These are phyloP conservation scores for Hypoxylon intermedium DNA, from an alignment of 495 filamentous ascomycete genomes.

Conservation along the genomic window DNA sequence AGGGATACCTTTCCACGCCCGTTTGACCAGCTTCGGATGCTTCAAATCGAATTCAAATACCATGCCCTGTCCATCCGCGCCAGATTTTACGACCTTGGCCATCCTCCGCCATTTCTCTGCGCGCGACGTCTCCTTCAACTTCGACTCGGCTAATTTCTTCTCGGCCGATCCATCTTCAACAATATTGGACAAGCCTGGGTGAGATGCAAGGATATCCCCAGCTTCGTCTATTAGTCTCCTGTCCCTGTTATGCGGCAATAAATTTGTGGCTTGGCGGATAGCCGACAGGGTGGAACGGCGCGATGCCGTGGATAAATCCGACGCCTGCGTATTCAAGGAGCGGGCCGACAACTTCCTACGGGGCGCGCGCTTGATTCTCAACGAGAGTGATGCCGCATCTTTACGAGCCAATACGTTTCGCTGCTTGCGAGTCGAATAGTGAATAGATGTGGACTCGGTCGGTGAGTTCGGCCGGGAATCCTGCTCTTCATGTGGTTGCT, in stretches of 20 bases:
- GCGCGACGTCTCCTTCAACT: constrained; percentile 80
- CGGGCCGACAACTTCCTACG: constrained; percentile 59
- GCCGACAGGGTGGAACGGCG: constrained; percentile 62
- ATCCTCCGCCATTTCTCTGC: constrained; percentile 98
- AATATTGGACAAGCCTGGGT: constrained; percentile 68
- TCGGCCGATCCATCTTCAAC: constrained; percentile 66
- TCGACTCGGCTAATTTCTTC: constrained; percentile 64
- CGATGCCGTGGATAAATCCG: constrained; percentile 59
- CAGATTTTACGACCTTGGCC: constrained; percentile 71
- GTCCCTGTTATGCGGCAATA: constrained; percentile 76
- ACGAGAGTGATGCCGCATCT: constrained; percentile 46
- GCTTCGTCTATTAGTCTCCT: constrained; percentile 82
- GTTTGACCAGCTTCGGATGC: constrained; percentile 84
- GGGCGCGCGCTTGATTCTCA: constrained; percentile 47
- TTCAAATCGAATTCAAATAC: constrained; percentile 86
- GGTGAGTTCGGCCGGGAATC: constrained; percentile 48
- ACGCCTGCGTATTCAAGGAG: constrained; percentile 59
- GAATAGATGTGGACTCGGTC: constrained; percentile 41
- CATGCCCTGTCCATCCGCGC: constrained; percentile 75
- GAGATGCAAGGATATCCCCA: constrained; percentile 85
- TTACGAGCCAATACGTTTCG: constrained; percentile 52
- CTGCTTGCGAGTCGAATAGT: constrained; percentile 45
- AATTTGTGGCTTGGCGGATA: constrained; percentile 72
- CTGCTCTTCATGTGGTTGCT: constrained; percentile 45
- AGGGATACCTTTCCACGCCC: constrained; percentile 98